Evolutionary conservation across 2,329 filamentous ascomycete genomes (phyloP).

Genomic region (Phialophora macrospora): DNA sequence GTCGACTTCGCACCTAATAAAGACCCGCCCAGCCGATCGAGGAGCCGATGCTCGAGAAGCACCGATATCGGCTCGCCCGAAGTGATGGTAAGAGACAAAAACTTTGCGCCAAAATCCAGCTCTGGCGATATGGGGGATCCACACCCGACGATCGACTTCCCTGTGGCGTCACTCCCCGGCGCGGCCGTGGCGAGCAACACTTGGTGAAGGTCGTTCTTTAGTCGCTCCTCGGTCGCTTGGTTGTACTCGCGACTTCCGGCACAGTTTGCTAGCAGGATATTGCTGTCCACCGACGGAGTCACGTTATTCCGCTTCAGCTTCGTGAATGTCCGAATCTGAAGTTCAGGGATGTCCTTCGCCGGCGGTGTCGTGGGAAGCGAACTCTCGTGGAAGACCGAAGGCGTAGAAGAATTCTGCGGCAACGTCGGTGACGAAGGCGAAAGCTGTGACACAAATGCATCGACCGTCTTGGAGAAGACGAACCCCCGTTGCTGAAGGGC

Average conservation of each 20-base stretch:
- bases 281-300: constrained; percentile 69
- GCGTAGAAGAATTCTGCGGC: constrained; percentile 38
- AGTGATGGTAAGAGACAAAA: constrained; percentile 55
- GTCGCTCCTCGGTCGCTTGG: constrained; percentile 20
- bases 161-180: background rate
- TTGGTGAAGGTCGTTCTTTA: constrained; percentile 38
- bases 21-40: constrained; percentile 51
- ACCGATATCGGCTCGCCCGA: constrained; percentile 53
- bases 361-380: constrained; percentile 71
- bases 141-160: background rate
- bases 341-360: constrained; percentile 75
- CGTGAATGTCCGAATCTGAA: constrained; percentile 81
- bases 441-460: constrained; percentile 65
- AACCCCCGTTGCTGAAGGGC: constrained; percentile 81
- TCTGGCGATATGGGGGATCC: background rate
- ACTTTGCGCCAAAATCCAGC: constrained; percentile 45
- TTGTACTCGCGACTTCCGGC: constrained; percentile 62
- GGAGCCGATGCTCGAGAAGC: constrained; percentile 51
- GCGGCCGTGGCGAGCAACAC: constrained; percentile 34
- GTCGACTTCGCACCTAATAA: constrained; percentile 70
- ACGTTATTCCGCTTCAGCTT: constrained; percentile 80
- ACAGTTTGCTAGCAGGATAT: constrained; percentile 78
- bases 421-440: constrained; percentile 46
- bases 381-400: constrained; percentile 35
- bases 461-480: constrained; percentile 73